Percentiles rank a stretch among this genome's conserved stretches.
phyloP scores from a whole-genome alignment of 805 yeast species.

The Saturnispora bothae region DNA sequence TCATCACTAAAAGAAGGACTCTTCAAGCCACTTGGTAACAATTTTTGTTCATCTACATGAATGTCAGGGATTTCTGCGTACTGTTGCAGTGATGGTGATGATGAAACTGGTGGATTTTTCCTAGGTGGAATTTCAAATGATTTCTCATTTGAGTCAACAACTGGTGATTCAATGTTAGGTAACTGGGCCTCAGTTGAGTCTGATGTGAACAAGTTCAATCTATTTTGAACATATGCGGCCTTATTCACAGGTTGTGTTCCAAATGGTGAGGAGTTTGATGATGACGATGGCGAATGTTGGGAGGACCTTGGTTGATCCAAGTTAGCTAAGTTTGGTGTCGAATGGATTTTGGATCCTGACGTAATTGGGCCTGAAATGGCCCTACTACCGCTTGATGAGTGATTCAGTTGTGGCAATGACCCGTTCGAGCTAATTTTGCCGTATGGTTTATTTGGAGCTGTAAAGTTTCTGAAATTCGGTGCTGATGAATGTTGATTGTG shows the following conservation, averaged over 20 bases:
- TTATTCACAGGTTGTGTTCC: neutral
- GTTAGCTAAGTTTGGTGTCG: constrained; percentile 10
- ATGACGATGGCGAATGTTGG: neutral
- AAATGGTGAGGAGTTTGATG: neutral
- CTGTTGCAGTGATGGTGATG: no score
- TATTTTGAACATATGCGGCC: constrained; percentile 9
- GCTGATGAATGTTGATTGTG: constrained; percentile 1
- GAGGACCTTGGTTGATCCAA: neutral
- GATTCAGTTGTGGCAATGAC: constrained; percentile 1
- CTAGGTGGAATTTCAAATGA: neutral
- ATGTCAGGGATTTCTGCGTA: no score
- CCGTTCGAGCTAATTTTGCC: neutral
- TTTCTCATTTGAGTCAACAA: neutral
- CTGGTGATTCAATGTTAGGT: neutral
- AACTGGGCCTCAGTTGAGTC: no score
- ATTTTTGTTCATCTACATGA: no score
- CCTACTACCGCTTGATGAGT: no score
- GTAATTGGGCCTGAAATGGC: no score
- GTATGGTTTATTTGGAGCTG: constrained; percentile 15
- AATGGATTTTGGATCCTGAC: no score
- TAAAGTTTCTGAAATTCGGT: constrained; percentile 14
- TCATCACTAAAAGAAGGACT: neutral
- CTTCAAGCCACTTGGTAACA: neutral
- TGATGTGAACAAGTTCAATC: constrained; percentile 2
- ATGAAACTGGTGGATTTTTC: neutral